These are phyloP conservation scores for Pseudogymnoascus sp. DNA, from an alignment of 2,329 filamentous ascomycete genomes.

Conservation along the genomic window DNA sequence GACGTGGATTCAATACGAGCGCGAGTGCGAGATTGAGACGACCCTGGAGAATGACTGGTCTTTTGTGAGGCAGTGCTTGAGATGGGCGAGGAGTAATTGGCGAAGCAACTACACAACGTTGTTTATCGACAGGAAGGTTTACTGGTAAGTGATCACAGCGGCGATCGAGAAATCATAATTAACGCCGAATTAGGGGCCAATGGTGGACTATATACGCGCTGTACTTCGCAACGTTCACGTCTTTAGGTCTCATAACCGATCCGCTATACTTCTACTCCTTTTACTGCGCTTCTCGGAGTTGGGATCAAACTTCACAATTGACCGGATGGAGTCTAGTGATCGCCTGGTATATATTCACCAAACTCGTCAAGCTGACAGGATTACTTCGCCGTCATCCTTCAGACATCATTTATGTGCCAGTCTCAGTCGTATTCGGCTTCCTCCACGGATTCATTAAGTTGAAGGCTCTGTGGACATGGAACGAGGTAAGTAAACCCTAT, in stretches of 20 bases:
- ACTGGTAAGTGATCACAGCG: constrained; percentile 58
- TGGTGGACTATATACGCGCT: constrained; percentile 91
- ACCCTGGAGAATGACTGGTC: constrained; percentile 83
- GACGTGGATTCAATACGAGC: constrained; percentile 91
- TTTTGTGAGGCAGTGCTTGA: constrained; percentile 86
- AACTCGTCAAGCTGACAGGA: constrained; percentile 83
- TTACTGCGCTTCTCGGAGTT: constrained; percentile 59
- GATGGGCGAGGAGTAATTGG: constrained; percentile 98
- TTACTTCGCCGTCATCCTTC: constrained; percentile 78
- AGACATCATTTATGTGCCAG: constrained; percentile 70
- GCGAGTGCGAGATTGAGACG: constrained; percentile 84
- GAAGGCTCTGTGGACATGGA: constrained; percentile 74
- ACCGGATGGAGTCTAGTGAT: constrained; percentile 27
- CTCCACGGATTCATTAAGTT: constrained; percentile 90
- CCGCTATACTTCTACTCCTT: constrained; percentile 62
- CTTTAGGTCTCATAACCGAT: constrained; percentile 75
- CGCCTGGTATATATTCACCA: constrained; percentile 78
- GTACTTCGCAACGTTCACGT: constrained; percentile 86
- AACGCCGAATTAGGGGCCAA: constrained; percentile 58
- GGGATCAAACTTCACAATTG: constrained; percentile 42
- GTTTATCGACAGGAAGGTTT: constrained; percentile 74
- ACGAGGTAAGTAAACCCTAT: constrained; percentile 55
- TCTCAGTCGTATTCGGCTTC: constrained; percentile 88
- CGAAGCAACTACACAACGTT: constrained; percentile 91
- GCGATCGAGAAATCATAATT: constrained; percentile 14